Percentiles rank a stretch among this genome's conserved stretches.
Conservation (phyloP, 768 basidiomycete species). For the Psilocybe cyanescens region DNA sequence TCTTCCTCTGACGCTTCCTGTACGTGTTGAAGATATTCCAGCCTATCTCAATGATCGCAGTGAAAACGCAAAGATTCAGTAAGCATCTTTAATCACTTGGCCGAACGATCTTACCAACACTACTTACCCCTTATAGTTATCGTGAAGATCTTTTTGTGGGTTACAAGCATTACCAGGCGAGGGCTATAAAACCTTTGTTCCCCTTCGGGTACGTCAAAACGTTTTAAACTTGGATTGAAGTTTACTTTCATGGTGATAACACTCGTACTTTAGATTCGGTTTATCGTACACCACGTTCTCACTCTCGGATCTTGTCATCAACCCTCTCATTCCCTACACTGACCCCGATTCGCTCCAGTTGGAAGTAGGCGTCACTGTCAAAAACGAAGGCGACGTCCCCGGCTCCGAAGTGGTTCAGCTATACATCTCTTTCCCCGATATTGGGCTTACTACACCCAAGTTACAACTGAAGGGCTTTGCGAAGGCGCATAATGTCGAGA, state of each 20-base stretch:
- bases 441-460: constrained; percentile 55
- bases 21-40: constrained; percentile 62
- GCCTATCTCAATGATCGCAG: constrained; percentile 60
- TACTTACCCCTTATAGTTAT: constrained; percentile 35
- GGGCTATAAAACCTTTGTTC: constrained; percentile 59
- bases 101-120: not conserved
- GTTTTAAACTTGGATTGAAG: too few relatives aligned
- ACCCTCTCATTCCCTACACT: constrained; percentile 23
- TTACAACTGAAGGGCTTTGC: constrained; percentile 68
- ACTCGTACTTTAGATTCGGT: constrained; percentile 50
- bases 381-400: constrained; percentile 53
- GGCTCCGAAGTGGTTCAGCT: constrained; percentile 73
- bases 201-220: constrained; percentile 59
- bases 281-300: constrained; percentile 77
- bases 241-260: constrained; percentile 3
- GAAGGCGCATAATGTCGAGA: constrained; percentile 56
- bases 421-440: constrained; percentile 58
- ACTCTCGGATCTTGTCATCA: constrained; percentile 49
- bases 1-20: constrained; percentile 65
- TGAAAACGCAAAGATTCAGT: constrained; percentile 60
- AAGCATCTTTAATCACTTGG: constrained; percentile 3
- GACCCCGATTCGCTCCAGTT: constrained; percentile 34
- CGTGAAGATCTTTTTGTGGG: constrained; percentile 69
- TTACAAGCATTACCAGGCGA: constrained; percentile 69
- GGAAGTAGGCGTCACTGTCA: constrained; percentile 50